phyloP scores from a whole-genome alignment of 345 rosid genomes.

The Gossypium ekmanianum region DNA sequence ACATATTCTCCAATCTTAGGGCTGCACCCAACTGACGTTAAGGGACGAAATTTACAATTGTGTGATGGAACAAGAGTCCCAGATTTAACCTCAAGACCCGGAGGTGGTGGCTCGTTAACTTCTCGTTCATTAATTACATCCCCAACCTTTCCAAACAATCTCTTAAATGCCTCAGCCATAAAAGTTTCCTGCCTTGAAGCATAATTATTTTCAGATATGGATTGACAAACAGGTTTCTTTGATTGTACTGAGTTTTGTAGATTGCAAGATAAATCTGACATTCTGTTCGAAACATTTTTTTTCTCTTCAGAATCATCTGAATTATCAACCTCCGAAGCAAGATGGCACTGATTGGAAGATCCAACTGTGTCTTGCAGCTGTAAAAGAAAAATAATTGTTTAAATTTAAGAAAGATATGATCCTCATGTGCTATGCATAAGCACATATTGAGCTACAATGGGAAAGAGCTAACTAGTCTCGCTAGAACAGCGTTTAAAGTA shows the following conservation, averaged over 20 bases:
- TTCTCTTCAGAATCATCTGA: slow-evolving; percentile 24
- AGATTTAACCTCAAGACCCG: slow-evolving; percentile 52
- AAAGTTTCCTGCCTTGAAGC: slow-evolving; percentile 15
- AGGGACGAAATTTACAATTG: slow-evolving; percentile 37
- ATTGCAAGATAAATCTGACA: slow-evolving; percentile 23
- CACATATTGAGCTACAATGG: not conserved
- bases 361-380: slow-evolving; percentile 43
- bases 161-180: slow-evolving; percentile 43
- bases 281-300: slow-evolving; percentile 23
- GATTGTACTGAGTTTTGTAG: slow-evolving; percentile 29
- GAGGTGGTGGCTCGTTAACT: slow-evolving; percentile 58
- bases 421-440: not conserved
- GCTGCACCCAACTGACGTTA: slow-evolving; percentile 32
- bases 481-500: not conserved
- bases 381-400: not conserved
- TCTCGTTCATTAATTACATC: slow-evolving; percentile 35
- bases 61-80: slow-evolving; percentile 31
- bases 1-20: slow-evolving; percentile 53
- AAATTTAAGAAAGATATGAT: not conserved
- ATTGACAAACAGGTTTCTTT: slow-evolving; percentile 24
- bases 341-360: slow-evolving; percentile 23
- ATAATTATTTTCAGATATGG: slow-evolving; percentile 35
- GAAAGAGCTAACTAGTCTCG: not conserved
- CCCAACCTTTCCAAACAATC: slow-evolving; percentile 26
- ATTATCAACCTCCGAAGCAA: slow-evolving; percentile 16